Evolutionary conservation across 2,329 filamentous ascomycete species (phyloP).

Genomic region (Fusarium sp.): DNA sequence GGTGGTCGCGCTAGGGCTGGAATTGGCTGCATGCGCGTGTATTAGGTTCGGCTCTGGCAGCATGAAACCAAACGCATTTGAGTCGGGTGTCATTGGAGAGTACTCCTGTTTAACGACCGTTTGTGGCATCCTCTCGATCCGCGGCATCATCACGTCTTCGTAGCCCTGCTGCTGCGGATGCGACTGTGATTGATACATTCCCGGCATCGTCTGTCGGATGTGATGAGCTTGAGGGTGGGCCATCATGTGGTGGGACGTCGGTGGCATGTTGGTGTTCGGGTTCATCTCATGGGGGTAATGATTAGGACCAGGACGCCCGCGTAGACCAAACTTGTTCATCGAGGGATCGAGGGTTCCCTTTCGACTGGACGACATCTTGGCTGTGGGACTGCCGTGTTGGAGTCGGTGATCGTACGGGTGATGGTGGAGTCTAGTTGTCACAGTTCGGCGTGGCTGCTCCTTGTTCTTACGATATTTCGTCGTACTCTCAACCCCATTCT

Average conservation of each 20-base stretch:
- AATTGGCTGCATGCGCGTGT: conserved; percentile 26
- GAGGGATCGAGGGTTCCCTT: conserved; percentile 48
- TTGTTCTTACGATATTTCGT: conserved; percentile 75
- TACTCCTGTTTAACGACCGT: conserved; percentile 36
- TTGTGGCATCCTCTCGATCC: conserved; percentile 40
- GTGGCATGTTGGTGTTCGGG: conserved; percentile 11
- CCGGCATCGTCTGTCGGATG: conserved; percentile 34
- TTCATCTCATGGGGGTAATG: conserved; percentile 37
- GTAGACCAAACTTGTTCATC: conserved; percentile 44
- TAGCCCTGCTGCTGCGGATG: conserved; percentile 28
- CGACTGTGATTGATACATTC: conserved; percentile 37
- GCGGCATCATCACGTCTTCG: conserved; percentile 36
- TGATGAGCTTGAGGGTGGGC: conserved; percentile 26
- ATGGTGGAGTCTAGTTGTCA: conserved; percentile 26
- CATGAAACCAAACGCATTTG: conserved; percentile 35
- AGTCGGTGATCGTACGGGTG: conserved; percentile 29
- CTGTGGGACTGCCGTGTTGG: conserved; percentile 43
- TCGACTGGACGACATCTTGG: conserved; percentile 48
- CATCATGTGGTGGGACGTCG: conserved; percentile 34
- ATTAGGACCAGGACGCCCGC: conserved; percentile 25
- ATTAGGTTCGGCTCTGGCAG: conserved; percentile 36
- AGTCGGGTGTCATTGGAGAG: conserved; percentile 40
- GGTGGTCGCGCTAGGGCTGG: conserved; percentile 15
- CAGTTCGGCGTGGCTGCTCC: conserved; percentile 47
- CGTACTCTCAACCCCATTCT: conserved; percentile 83